A percentile compares a stretch with the other conserved stretches of the same genome.
phyloP scores from a whole-genome alignment of 2,329 filamentous ascomycete genomes.

The Xylariaceae sp. region DNA sequence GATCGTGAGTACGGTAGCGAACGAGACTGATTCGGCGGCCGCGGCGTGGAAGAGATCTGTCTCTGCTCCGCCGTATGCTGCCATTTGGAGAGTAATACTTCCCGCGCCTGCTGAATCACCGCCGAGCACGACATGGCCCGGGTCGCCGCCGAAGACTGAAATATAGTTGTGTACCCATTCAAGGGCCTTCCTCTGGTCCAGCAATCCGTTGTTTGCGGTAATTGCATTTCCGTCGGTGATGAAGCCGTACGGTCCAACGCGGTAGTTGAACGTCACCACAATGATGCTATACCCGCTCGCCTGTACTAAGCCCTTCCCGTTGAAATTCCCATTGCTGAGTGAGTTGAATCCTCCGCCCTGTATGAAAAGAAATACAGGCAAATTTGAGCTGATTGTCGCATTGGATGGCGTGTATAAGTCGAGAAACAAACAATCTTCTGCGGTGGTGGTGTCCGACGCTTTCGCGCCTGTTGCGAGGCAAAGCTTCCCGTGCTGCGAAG shows the following conservation, averaged over 20 bases:
- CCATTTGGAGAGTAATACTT: conserved; percentile 60
- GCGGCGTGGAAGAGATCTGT: conserved; percentile 47
- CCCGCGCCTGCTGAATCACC: conserved; percentile 64
- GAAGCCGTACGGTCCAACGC: conserved; percentile 70
- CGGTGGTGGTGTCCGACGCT: conserved; percentile 14
- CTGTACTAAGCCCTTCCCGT: conserved; percentile 55
- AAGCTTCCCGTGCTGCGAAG: conserved; percentile 24
- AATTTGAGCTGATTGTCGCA: conserved; percentile 41
- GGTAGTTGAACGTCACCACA: conserved; percentile 70
- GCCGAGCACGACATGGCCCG: conserved; percentile 60
- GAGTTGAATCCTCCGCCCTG: conserved; percentile 58
- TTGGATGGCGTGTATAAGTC: conserved; percentile 56
- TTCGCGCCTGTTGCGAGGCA: conserved; percentile 24
- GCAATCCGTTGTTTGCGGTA: conserved; percentile 62
- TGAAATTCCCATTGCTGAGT: conserved; percentile 45
- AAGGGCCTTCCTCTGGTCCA: conserved; percentile 63
- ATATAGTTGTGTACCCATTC: conserved; percentile 67
- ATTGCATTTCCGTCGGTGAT: conserved; percentile 53
- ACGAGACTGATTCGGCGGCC: conserved; percentile 47
- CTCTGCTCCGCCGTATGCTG: conserved; percentile 45
- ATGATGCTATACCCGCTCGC: conserved; percentile 57
- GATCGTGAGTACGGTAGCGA: conserved; percentile 42
- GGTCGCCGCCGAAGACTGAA: conserved; percentile 61
- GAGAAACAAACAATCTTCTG: conserved; percentile 66
- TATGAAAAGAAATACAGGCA: conserved; percentile 59